These are phyloP conservation scores for Crithidia fasciculata DNA, from an alignment of 208 protist genomes.

Conservation along the genomic window DNA sequence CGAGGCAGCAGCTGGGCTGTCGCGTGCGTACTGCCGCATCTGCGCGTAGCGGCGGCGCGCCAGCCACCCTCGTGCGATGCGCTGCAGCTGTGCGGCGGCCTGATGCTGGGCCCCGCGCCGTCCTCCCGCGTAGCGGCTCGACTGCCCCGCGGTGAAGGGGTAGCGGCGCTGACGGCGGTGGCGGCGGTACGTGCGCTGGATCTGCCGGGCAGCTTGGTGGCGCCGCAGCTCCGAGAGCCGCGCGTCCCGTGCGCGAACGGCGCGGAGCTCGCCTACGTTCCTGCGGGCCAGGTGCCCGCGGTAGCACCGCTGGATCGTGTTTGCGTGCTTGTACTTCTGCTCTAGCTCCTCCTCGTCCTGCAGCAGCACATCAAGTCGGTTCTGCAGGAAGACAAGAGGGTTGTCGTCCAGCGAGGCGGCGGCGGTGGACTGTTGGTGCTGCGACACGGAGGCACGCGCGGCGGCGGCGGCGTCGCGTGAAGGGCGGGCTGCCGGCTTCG, in stretches of 20 bases:
- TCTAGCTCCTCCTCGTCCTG: conserved; percentile 83
- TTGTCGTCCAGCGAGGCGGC: conserved; percentile 29
- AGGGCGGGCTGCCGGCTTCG: background rate
- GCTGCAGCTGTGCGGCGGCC: conserved; percentile 67
- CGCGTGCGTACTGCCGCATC: conserved; percentile 31
- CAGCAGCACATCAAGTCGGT: conserved; percentile 77
- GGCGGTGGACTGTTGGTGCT: conserved; percentile 6
- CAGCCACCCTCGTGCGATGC: conserved; percentile 71
- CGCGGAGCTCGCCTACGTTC: conserved; percentile 28
- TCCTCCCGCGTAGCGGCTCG: conserved; percentile 15
- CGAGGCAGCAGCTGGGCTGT: conserved; percentile 40
- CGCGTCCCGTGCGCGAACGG: conserved; percentile 22
- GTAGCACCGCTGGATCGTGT: conserved; percentile 67
- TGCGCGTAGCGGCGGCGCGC: conserved; percentile 42
- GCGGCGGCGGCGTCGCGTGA: background rate
- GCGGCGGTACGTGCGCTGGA: conserved; percentile 57
- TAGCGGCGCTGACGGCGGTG: conserved; percentile 34
- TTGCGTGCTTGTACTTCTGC: conserved; percentile 68
- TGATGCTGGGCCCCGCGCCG: conserved; percentile 39
- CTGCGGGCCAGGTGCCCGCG: conserved; percentile 60
- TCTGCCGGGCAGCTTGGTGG: conserved; percentile 51
- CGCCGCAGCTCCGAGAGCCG: conserved; percentile 47
- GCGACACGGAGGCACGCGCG: conserved; percentile 1
- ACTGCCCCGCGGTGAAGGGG: conserved; percentile 13
- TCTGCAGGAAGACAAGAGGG: conserved; percentile 56